A percentile compares a stretch with the other conserved stretches of the same genome.
These are phyloP conservation scores for Aspergillus egyptiacus DNA, from an alignment of 495 filamentous ascomycete species.

Conservation along the genomic window DNA sequence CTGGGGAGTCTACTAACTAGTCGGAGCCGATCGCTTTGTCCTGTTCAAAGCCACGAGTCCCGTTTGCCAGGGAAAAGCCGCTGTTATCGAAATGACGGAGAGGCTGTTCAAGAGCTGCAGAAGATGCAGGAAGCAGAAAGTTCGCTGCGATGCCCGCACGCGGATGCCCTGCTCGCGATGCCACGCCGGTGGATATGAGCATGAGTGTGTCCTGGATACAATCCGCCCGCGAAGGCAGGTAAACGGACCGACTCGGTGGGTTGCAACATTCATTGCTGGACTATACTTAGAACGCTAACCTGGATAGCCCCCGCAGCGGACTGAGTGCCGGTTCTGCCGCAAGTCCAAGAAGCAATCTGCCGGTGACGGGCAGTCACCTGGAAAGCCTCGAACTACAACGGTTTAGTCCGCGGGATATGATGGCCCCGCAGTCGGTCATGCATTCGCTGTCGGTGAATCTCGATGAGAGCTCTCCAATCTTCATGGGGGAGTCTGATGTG, in stretches of 20 bases:
- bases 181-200: constrained; percentile 32
- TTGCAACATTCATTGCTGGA: neutral
- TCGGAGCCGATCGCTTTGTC: too few species aligned
- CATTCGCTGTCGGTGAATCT: constrained; percentile 43
- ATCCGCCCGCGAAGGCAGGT: constrained; percentile 26
- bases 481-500: constrained; percentile 32
- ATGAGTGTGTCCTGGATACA: constrained; percentile 38
- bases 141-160: constrained; percentile 40
- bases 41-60: neutral
- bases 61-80: neutral
- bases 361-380: constrained; percentile 1
- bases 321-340: neutral
- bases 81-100: constrained; percentile 17
- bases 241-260: constrained; percentile 1
- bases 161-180: constrained; percentile 40
- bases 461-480: constrained; percentile 33
- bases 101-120: constrained; percentile 42
- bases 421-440: constrained; percentile 35
- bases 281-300: too few species aligned
- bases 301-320: neutral
- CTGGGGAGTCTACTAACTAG: too few species aligned
- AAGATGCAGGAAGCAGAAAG: constrained; percentile 38
- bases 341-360: constrained; percentile 8
- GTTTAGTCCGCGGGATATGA: constrained; percentile 40
- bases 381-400: constrained; percentile 34